Conservation (phyloP, 257 asterid species). For the Galeopsis tetrahit region DNA sequence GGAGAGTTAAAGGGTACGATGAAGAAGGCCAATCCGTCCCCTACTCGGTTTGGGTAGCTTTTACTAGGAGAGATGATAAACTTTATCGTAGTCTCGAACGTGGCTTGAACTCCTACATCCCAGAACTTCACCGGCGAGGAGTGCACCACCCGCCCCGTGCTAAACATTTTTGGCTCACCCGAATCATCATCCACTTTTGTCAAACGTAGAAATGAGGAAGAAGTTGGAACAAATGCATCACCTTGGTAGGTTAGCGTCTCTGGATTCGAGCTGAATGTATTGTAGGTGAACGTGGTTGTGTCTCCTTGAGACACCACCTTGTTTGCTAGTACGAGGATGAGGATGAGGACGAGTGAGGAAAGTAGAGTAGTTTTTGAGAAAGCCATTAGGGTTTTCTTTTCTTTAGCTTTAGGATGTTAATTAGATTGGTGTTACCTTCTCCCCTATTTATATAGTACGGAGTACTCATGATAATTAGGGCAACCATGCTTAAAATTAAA, state of each 20-base stretch:
- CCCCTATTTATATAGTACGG: not conserved
- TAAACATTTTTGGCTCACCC: not conserved
- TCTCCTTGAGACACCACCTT: not conserved
- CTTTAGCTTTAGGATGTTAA: not conserved
- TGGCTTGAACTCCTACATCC: not conserved
- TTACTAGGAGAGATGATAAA: not conserved
- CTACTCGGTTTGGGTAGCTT: not conserved
- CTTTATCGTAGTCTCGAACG: not conserved
- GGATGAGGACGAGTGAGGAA: not conserved
- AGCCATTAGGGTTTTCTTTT: not conserved
- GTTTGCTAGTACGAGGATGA: not conserved
- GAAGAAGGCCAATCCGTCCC: slow-evolving; percentile 28
- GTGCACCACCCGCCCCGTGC: slow-evolving; percentile 8
- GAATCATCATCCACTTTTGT: slow-evolving; percentile 14
- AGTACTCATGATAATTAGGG: no score
- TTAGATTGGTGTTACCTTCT: not conserved
- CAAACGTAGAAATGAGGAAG: not conserved
- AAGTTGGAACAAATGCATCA: slow-evolving; percentile 11
- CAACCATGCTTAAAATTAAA: no score
- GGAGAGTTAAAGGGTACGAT: slow-evolving; percentile 4
- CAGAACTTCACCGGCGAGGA: not conserved
- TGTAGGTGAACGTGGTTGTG: slow-evolving; percentile 10
- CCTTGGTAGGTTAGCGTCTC: not conserved
- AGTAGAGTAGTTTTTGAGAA: not conserved
- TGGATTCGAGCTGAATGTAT: not conserved